A percentile compares a stretch with the other conserved stretches of the same genome.
These are phyloP conservation scores for Colletotrichum musae DNA, from an alignment of 2,329 filamentous ascomycete genomes.

Conservation along the genomic window DNA sequence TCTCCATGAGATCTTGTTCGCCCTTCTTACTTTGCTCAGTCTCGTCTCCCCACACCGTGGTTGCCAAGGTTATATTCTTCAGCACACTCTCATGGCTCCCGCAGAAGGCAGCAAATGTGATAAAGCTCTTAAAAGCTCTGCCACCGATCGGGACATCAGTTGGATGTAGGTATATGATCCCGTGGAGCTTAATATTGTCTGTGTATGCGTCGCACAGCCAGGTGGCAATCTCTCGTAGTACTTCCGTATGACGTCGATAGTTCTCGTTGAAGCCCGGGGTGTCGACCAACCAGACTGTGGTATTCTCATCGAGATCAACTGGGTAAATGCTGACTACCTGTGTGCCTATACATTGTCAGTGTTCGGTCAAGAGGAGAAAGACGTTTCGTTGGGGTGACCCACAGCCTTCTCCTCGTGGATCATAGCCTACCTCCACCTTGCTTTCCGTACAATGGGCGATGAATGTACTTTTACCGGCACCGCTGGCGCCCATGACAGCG, in stretches of 20 bases:
- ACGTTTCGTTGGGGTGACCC: not conserved
- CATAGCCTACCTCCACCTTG: not conserved
- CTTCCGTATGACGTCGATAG: not conserved
- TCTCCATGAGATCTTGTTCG: not conserved
- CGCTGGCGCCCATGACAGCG: not conserved
- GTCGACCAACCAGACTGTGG: not conserved
- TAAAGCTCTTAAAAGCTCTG: too few relatives aligned
- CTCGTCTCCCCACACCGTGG: not conserved
- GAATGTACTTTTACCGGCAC: not conserved
- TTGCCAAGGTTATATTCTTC: not conserved
- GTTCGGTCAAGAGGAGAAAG: not conserved
- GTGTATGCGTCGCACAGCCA: not conserved
- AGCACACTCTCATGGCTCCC: not conserved
- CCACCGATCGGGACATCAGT: too few relatives aligned
- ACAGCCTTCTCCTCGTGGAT: not conserved
- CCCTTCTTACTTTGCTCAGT: not conserved
- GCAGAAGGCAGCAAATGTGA: too few relatives aligned
- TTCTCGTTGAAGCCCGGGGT: not conserved
- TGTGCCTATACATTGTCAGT: not conserved
- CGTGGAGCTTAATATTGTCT: not conserved
- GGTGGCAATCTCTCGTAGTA: not conserved
- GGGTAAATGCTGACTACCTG: not conserved
- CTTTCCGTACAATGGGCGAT: not conserved
- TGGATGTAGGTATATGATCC: not conserved
- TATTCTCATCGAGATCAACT: not conserved